Evolutionary conservation across 495 filamentous ascomycete genomes (phyloP).

Genomic region (Lasiosphaeria miniovina): DNA sequence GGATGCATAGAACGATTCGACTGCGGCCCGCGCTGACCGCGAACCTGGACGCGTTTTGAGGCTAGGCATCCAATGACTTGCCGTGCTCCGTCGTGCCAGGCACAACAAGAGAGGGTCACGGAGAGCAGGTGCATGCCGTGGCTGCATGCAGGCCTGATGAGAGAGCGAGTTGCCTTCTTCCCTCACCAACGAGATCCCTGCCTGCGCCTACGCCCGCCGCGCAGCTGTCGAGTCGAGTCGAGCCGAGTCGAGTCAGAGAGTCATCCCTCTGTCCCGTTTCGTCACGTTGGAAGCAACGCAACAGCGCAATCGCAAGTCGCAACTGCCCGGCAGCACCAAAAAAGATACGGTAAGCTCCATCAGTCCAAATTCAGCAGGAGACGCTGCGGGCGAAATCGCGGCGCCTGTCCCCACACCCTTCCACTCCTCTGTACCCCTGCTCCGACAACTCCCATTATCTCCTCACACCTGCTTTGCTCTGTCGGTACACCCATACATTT

Average conservation of each 20-base stretch:
- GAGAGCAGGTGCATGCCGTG: constrained; percentile 4
- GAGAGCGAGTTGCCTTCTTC: constrained; percentile 4
- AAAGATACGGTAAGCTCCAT: no score
- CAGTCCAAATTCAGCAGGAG: no score
- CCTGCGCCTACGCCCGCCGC: constrained; percentile 6
- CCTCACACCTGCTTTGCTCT: no score
- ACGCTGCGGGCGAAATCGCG: no score
- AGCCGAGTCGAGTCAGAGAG: no score
- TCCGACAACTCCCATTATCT: no score
- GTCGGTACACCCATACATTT: no score
- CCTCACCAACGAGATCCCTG: neutral
- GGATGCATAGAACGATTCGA: constrained; percentile 17
- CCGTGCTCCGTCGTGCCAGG: constrained; percentile 1
- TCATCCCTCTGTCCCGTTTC: neutral
- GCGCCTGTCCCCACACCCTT: neutral
- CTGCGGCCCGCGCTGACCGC: constrained; percentile 10
- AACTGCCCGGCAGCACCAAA: no score
- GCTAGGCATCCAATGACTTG: constrained; percentile 22
- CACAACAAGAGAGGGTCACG: constrained; percentile 19
- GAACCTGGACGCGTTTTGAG: constrained; percentile 26
- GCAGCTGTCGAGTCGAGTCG: constrained; percentile 10
- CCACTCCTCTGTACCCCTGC: no score
- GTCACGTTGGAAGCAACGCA: no score
- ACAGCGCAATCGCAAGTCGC: no score
- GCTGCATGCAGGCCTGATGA: constrained; percentile 16